A percentile compares a stretch with the other conserved stretches of the same genome.
Conservation (phyloP, 805 yeast species). For the Debaryomyces prosopidis region DNA sequence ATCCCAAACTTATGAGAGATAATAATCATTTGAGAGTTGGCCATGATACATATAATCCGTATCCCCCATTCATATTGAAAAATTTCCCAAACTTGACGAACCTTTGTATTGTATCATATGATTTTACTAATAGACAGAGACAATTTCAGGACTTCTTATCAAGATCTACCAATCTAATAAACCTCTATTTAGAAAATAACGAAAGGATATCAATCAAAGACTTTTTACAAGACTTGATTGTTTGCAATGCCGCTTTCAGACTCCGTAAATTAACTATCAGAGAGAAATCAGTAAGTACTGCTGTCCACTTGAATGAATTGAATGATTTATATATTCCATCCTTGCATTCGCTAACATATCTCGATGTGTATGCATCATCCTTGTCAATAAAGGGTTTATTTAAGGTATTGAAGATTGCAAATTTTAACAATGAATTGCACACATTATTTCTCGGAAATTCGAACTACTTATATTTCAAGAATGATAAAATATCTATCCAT, state of each 20-base stretch:
- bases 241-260: conserved; percentile 26
- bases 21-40: conserved; percentile 9
- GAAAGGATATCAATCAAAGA: conserved; percentile 23
- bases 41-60: conserved; percentile 20
- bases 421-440: conserved; percentile 28
- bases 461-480: conserved; percentile 28
- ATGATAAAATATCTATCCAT: conserved; percentile 14
- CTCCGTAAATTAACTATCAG: conserved; percentile 30
- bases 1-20: conserved; percentile 20
- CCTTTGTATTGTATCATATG: conserved; percentile 31
- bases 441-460: conserved; percentile 35
- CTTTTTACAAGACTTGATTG: conserved; percentile 28
- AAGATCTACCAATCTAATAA: conserved; percentile 14
- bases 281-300: conserved; percentile 21
- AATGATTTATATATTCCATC: conserved; percentile 21
- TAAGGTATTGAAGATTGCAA: conserved; percentile 34
- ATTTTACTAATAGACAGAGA: conserved; percentile 26
- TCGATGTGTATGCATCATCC: conserved; percentile 43
- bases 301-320: conserved; percentile 29
- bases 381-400: conserved; percentile 41
- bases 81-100: conserved; percentile 23
- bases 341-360: conserved; percentile 18
- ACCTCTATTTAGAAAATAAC: conserved; percentile 35
- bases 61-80: conserved; percentile 22
- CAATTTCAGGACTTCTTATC: conserved; percentile 28